phyloP scores from a whole-genome alignment of 2,329 filamentous ascomycete genomes.

The Aspergillus sp. region DNA sequence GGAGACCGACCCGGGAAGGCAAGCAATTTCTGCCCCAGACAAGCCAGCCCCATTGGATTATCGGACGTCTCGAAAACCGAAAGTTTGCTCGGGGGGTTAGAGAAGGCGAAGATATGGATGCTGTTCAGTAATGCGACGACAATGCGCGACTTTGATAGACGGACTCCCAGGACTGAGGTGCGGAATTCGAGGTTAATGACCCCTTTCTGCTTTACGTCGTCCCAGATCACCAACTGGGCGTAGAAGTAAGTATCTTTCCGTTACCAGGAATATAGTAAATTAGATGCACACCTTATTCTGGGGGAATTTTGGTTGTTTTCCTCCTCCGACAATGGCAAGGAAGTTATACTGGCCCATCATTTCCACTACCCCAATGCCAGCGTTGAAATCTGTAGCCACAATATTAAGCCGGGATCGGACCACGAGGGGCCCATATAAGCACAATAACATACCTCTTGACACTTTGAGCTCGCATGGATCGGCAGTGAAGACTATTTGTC shows the following conservation, averaged over 20 bases:
- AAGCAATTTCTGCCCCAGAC: conserved; percentile 64
- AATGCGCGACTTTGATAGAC: conserved; percentile 68
- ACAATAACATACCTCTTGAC: conserved; percentile 46
- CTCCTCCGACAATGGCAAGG: conserved; percentile 81
- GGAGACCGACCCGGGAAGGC: conserved; percentile 81
- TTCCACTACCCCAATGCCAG: conserved; percentile 72
- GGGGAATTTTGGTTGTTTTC: conserved; percentile 75
- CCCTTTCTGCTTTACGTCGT: conserved; percentile 70
- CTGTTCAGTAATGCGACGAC: conserved; percentile 76
- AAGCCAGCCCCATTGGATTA: conserved; percentile 75
- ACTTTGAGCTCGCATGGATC: conserved; percentile 64
- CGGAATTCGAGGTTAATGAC: conserved; percentile 72
- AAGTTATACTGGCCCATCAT: conserved; percentile 87
- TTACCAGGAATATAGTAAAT: not conserved
- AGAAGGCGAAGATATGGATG: conserved; percentile 73
- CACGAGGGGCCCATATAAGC: not conserved
- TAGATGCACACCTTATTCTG: conserved; percentile 63
- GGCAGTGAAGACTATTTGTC: conserved; percentile 60
- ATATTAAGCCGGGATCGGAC: not conserved
- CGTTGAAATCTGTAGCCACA: conserved; percentile 60
- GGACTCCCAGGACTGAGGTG: conserved; percentile 72
- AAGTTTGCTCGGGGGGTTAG: conserved; percentile 61
- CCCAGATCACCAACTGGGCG: conserved; percentile 70
- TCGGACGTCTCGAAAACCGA: conserved; percentile 78
- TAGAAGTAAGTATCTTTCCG: not conserved